A percentile compares a stretch with the other conserved stretches of the same genome.
These are phyloP conservation scores for Ophiostoma populinum DNA, from an alignment of 2,329 filamentous ascomycete species.

Conservation along the genomic window DNA sequence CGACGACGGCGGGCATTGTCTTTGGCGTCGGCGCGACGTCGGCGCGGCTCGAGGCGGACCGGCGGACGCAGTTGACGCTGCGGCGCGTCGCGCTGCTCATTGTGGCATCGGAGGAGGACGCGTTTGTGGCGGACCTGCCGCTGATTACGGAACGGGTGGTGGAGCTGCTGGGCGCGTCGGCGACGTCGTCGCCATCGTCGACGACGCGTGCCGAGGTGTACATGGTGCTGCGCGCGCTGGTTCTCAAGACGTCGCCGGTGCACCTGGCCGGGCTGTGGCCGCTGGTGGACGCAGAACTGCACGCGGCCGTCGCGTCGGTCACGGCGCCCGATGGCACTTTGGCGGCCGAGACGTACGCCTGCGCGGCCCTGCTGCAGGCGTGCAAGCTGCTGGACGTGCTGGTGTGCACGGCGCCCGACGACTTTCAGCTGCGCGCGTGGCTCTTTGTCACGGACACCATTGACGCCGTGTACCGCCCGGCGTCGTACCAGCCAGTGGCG, in stretches of 20 bases:
- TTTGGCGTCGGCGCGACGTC: conserved; percentile 96
- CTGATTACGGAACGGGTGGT: conserved; percentile 66
- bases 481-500: conserved; percentile 50
- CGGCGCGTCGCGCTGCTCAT: conserved; percentile 67
- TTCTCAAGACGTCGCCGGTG: conserved; percentile 60
- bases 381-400: conserved; percentile 86
- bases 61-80: conserved; percentile 78
- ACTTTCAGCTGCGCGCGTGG: conserved; percentile 98
- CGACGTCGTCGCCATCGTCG: conserved; percentile 81
- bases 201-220: conserved; percentile 78
- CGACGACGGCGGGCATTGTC: conserved; percentile 87
- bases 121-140: conserved; percentile 60
- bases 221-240: conserved; percentile 67
- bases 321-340: conserved; percentile 46
- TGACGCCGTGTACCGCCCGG: conserved; percentile 76
- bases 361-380: conserved; percentile 65
- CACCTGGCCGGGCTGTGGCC: conserved; percentile 83
- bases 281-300: conserved; percentile 70
- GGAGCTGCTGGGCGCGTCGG: conserved; percentile 68
- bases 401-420: conserved; percentile 74
- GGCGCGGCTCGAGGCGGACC: conserved; percentile 84
- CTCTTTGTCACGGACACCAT: conserved; percentile 94
- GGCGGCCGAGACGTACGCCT: conserved; percentile 56
- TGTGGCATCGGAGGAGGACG: conserved; percentile 58
- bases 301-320: conserved; percentile 60